A percentile compares a stretch with the other conserved stretches of the same genome.
These are phyloP conservation scores for Allantophomopsis lycopodina DNA, from an alignment of 2,329 filamentous ascomycete species.

Conservation along the genomic window DNA sequence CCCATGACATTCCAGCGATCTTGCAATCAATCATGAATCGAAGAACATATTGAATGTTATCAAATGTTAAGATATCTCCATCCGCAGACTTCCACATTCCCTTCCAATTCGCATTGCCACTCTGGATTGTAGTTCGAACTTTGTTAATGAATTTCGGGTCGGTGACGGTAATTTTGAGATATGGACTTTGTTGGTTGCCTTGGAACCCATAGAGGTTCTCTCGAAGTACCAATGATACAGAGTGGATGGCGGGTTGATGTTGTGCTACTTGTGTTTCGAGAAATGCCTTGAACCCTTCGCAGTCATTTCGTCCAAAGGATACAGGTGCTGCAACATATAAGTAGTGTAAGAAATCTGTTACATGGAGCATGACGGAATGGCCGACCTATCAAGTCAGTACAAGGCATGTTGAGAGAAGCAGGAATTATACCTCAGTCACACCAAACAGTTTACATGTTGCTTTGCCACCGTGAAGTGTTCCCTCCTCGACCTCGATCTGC, in stretches of 20 bases:
- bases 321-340: conserved; percentile 84
- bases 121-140: conserved; percentile 64
- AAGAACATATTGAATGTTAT: conserved; percentile 89
- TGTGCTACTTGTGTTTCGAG: conserved; percentile 70
- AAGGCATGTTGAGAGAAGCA: not conserved
- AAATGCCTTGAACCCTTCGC: conserved; percentile 63
- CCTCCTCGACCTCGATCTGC: conserved; percentile 90
- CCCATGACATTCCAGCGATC: conserved; percentile 95
- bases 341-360: conserved; percentile 93
- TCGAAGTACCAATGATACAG: conserved; percentile 67
- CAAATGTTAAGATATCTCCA: conserved; percentile 74
- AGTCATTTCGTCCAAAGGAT: conserved; percentile 66
- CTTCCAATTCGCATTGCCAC: conserved; percentile 74
- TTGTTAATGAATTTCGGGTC: conserved; percentile 75
- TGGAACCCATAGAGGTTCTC: conserved; percentile 93
- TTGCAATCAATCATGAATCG: conserved; percentile 88
- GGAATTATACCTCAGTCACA: conserved; percentile 56
- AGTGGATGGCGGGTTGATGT: conserved; percentile 61
- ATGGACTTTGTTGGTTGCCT: conserved; percentile 82
- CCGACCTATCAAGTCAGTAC: conserved; percentile 33
- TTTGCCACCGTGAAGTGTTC: conserved; percentile 62
- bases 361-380: conserved; percentile 87
- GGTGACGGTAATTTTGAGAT: conserved; percentile 83
- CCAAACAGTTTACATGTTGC: conserved; percentile 85
- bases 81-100: conserved; percentile 66